These are phyloP conservation scores for Gnaphalium uliginosum DNA, from an alignment of 129 eudicot genomes.

Conservation along the genomic window DNA sequence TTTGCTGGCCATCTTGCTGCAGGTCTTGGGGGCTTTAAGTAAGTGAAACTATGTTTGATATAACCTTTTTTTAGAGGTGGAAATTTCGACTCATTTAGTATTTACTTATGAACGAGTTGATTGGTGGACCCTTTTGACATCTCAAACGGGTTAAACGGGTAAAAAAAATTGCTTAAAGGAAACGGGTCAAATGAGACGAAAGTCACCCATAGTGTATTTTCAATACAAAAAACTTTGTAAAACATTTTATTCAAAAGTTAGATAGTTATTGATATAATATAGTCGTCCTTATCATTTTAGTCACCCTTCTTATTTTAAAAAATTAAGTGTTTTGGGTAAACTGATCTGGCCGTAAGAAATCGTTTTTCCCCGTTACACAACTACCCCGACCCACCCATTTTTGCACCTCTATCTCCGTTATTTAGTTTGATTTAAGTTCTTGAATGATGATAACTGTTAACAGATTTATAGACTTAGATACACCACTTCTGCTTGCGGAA, in stretches of 20 bases:
- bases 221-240: not conserved
- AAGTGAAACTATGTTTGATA: conserved; percentile 32
- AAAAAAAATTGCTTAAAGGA: not conserved
- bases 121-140: not conserved
- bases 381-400: not conserved
- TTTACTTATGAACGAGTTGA: not conserved
- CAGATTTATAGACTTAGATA: conserved; percentile 88
- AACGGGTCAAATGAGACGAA: not conserved
- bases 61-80: not conserved
- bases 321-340: not conserved
- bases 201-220: not conserved
- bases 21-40: conserved; percentile 92
- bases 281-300: no score
- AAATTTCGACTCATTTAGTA: not conserved
- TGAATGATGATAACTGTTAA: conserved; percentile 1
- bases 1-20: conserved; percentile 98
- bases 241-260: not conserved
- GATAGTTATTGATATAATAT: not conserved
- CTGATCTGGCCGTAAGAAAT: not conserved
- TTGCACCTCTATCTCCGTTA: not conserved
- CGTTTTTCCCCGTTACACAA: not conserved
- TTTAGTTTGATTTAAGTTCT: not conserved
- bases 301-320: no score
- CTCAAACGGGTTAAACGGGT: not conserved
- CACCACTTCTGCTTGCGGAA: conserved; percentile 81